phyloP scores from a whole-genome alignment of 768 basidiomycete species.

The Lentinula edodes region DNA sequence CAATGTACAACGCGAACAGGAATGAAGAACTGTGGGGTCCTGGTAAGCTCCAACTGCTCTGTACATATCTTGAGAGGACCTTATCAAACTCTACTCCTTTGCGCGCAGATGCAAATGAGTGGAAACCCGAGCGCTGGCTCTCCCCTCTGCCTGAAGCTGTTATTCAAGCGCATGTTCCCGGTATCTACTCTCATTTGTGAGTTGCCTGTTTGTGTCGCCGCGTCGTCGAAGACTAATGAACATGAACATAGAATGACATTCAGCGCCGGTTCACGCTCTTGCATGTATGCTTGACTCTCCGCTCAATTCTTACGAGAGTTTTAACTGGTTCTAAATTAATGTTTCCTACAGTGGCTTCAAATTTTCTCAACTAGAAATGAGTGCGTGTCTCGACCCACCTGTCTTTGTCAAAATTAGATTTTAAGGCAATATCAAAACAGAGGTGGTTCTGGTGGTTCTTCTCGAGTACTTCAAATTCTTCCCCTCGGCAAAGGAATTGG shows the following conservation, averaged over 20 bases:
- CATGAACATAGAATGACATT: constrained; percentile 33
- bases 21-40: constrained; percentile 33
- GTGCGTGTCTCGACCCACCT: background rate
- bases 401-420: background rate
- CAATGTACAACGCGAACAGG: constrained; percentile 21
- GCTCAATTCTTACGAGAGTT: background rate
- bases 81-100: background rate
- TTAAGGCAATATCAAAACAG: background rate
- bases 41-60: background rate
- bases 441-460: constrained; percentile 1
- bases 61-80: background rate
- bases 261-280: constrained; percentile 34
- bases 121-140: constrained; percentile 44
- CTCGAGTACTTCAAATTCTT: constrained; percentile 1
- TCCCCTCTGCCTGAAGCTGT: constrained; percentile 26
- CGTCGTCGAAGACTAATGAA: background rate
- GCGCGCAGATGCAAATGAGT: constrained; percentile 29
- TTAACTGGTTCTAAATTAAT: background rate
- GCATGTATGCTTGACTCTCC: constrained; percentile 22
- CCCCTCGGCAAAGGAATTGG: background rate
- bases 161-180: constrained; percentile 25
- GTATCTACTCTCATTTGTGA: constrained; percentile 31
- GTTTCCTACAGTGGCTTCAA: constrained; percentile 1
- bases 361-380: constrained; percentile 6
- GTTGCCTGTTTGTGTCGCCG: background rate